Evolutionary conservation across 2,329 filamentous ascomycete species (phyloP).

Genomic region (Paraconiothyrium sp.): DNA sequence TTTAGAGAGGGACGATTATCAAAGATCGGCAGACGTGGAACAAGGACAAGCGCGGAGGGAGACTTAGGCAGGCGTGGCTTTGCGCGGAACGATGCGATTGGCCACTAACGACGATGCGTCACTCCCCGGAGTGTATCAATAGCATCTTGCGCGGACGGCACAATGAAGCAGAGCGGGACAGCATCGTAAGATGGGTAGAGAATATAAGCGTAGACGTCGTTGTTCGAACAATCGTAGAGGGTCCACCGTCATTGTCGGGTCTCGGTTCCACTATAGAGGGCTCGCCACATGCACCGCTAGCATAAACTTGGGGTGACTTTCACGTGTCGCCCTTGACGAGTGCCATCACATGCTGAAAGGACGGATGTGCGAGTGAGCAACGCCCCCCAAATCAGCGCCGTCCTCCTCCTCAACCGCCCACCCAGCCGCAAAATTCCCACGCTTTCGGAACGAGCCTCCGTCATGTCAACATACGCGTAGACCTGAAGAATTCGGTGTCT

Average conservation of each 20-base stretch:
- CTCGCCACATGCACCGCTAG: slow-evolving; percentile 8
- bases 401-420: not conserved
- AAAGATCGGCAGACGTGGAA: slow-evolving; percentile 1
- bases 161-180: not conserved
- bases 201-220: not conserved
- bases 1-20: not conserved
- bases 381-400: slow-evolving; percentile 8
- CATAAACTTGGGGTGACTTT: slow-evolving; percentile 1
- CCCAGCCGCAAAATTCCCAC: not conserved
- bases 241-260: not conserved
- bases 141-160: not conserved
- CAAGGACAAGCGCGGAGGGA: not conserved
- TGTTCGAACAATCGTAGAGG: not conserved
- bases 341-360: slow-evolving; percentile 10
- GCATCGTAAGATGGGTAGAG: not conserved
- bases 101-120: not conserved
- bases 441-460: not conserved
- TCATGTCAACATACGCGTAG: slow-evolving; percentile 11
- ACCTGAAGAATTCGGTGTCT: not conserved
- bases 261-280: not conserved
- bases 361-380: slow-evolving; percentile 1
- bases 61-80: not conserved
- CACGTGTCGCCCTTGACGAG: slow-evolving; percentile 8
- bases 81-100: not conserved
- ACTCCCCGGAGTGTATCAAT: not conserved